phyloP scores from a whole-genome alignment of 768 basidiomycete species.

The Agrocybe chaxingu region DNA sequence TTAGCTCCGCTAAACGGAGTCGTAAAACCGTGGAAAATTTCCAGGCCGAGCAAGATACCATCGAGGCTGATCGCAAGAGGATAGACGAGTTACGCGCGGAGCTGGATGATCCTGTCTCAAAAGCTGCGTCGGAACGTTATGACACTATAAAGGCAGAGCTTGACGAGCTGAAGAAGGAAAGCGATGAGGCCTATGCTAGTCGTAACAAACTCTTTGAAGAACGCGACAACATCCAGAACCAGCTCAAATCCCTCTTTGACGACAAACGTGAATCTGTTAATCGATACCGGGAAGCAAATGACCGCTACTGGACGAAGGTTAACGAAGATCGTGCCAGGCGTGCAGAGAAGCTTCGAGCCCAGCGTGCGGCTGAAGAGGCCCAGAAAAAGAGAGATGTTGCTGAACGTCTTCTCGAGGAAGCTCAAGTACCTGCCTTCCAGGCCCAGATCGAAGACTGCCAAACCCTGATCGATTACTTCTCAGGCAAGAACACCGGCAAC shows the following conservation, averaged over 20 bases:
- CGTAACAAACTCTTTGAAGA: conserved; percentile 85
- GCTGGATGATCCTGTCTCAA: conserved; percentile 87
- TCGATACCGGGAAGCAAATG: conserved; percentile 78
- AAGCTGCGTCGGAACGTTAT: conserved; percentile 77
- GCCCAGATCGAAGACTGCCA: conserved; percentile 95
- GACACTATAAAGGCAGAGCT: conserved; percentile 82
- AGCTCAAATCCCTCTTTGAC: conserved; percentile 68
- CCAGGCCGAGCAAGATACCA: conserved; percentile 72
- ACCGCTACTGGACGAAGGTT: conserved; percentile 78
- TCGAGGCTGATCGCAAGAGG: conserved; percentile 71
- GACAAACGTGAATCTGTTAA: conserved; percentile 74
- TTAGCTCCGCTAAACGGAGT: conserved; percentile 65
- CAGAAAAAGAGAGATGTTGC: conserved; percentile 78
- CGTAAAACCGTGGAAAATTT: conserved; percentile 80
- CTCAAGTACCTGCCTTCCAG: conserved; percentile 85
- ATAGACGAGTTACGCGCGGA: conserved; percentile 80
- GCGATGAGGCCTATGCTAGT: conserved; percentile 79
- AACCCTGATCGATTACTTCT: conserved; percentile 84
- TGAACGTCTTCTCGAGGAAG: conserved; percentile 85
- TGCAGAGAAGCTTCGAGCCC: conserved; percentile 71
- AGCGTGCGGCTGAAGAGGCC: conserved; percentile 74
- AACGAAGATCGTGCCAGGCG: conserved; percentile 86
- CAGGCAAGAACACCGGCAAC: conserved; percentile 54
- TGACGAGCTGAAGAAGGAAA: conserved; percentile 80
- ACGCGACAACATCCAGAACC: conserved; percentile 67